A percentile compares a stretch with the other conserved stretches of the same genome.
Conservation (phyloP, 2,329 filamentous ascomycete genomes). For the Monosporascus sp. region DNA sequence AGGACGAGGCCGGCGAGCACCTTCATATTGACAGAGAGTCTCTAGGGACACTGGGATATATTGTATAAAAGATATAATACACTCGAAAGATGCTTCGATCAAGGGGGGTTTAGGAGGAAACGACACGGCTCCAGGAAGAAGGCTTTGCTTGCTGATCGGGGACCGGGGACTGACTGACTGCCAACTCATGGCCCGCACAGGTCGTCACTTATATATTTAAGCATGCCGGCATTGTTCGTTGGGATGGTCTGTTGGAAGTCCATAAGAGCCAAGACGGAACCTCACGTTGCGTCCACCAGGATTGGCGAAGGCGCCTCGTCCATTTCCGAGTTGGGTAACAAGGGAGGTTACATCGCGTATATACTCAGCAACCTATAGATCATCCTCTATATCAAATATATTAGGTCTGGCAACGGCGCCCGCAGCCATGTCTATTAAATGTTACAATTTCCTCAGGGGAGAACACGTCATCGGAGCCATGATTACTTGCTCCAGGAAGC, state of each 20-base stretch:
- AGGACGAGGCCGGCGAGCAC: conserved; percentile 11
- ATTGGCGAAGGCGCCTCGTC: conserved; percentile 6
- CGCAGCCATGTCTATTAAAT: no score
- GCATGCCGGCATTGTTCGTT: background rate
- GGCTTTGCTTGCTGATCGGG: no score
- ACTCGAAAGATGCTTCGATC: no score
- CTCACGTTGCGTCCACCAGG: conserved; percentile 13
- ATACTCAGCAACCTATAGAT: conserved; percentile 5
- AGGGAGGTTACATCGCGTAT: conserved; percentile 12
- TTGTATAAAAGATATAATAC: no score
- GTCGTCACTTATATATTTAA: conserved; percentile 9
- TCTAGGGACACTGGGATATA: no score
- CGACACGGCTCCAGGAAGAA: no score
- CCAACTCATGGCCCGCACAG: background rate
- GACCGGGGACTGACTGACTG: no score
- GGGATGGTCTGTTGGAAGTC: background rate
- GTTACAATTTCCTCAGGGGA: no score
- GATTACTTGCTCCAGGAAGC: no score
- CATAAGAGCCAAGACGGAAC: conserved; percentile 12
- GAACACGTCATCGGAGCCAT: no score
- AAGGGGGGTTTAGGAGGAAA: no score
- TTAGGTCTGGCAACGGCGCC: background rate
- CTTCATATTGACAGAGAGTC: conserved; percentile 13
- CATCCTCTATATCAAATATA: background rate
- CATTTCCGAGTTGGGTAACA: conserved; percentile 11